Conservation (phyloP, 805 yeast species). For the Yarrowia yakushimensis region DNA sequence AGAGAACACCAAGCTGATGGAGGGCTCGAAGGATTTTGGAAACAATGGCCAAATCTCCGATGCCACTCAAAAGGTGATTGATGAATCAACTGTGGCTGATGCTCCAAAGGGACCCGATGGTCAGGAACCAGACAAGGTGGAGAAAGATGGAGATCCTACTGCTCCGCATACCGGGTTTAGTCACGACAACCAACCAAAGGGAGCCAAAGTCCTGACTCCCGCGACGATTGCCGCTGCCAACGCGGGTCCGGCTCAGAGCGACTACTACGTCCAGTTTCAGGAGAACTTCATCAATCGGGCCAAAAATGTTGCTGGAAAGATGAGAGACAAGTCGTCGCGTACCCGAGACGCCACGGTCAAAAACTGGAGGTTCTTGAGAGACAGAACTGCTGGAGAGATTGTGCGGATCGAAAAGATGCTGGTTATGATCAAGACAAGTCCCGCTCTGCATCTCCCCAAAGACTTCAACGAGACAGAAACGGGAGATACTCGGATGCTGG, state of each 20-base stretch:
- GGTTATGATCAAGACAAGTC: conserved; percentile 52
- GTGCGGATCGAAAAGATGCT: conserved; percentile 66
- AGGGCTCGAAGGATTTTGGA: neutral
- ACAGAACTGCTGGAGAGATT: conserved; percentile 51
- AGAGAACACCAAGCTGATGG: neutral
- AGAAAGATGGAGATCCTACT: neutral
- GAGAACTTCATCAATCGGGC: conserved; percentile 13
- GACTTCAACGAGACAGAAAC: conserved; percentile 50
- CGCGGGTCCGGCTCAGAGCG: neutral
- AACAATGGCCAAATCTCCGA: neutral
- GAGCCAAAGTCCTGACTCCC: neutral
- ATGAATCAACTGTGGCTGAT: neutral
- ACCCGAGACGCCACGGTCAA: neutral
- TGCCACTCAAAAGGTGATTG: neutral
- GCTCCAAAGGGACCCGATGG: conserved; percentile 9
- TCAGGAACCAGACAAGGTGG: neutral
- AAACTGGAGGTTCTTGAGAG: conserved; percentile 26
- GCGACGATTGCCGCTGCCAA: neutral
- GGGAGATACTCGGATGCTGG: conserved; percentile 54
- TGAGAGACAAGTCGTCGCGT: neutral
- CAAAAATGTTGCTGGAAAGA: neutral
- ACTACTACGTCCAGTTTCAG: conserved; percentile 11
- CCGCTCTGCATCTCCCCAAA: conserved; percentile 36
- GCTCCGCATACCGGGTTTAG: neutral
- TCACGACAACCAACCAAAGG: neutral